Conservation (phyloP, 768 basidiomycete genomes). For the Trametes coccinea region DNA sequence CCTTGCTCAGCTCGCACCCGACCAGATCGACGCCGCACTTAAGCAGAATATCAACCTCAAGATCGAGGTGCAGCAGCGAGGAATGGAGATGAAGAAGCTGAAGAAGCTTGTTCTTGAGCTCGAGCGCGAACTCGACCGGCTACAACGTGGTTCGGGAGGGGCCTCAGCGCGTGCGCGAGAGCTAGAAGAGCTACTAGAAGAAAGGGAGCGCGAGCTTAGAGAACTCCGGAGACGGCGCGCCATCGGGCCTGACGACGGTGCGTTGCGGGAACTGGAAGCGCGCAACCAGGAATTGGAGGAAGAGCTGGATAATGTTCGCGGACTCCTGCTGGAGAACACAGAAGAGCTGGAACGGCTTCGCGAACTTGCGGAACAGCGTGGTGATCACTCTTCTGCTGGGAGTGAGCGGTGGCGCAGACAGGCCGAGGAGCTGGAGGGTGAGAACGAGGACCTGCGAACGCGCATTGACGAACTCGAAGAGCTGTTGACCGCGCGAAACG, state of each 20-base stretch:
- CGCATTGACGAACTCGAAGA: constrained; percentile 61
- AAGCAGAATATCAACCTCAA: constrained; percentile 94
- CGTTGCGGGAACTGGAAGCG: constrained; percentile 54
- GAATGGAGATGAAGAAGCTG: constrained; percentile 88
- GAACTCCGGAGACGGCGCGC: constrained; percentile 58
- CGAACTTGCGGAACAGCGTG: constrained; percentile 58
- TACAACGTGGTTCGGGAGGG: constrained; percentile 49
- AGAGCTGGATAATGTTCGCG: constrained; percentile 68
- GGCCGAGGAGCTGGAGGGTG: constrained; percentile 58
- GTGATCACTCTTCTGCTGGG: constrained; percentile 44
- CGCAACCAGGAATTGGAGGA: constrained; percentile 72
- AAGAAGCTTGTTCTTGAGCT: constrained; percentile 87
- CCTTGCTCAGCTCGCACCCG: constrained; percentile 84
- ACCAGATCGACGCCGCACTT: constrained; percentile 88
- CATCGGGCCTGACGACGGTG: constrained; percentile 45
- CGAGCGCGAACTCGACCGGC: constrained; percentile 74
- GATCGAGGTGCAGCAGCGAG: constrained; percentile 86
- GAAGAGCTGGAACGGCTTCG: constrained; percentile 78
- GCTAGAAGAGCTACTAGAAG: constrained; percentile 73
- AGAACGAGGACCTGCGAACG: constrained; percentile 61
- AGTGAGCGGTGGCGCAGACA: constrained; percentile 48
- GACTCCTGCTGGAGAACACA: constrained; percentile 75
- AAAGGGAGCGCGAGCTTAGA: constrained; percentile 66
- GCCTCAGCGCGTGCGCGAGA: constrained; percentile 63
- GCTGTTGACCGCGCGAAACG: constrained; percentile 55